A percentile compares a stretch with the other conserved stretches of the same genome.
phyloP scores from a whole-genome alignment of 2,329 filamentous ascomycete species.

The Apiospora marii region DNA sequence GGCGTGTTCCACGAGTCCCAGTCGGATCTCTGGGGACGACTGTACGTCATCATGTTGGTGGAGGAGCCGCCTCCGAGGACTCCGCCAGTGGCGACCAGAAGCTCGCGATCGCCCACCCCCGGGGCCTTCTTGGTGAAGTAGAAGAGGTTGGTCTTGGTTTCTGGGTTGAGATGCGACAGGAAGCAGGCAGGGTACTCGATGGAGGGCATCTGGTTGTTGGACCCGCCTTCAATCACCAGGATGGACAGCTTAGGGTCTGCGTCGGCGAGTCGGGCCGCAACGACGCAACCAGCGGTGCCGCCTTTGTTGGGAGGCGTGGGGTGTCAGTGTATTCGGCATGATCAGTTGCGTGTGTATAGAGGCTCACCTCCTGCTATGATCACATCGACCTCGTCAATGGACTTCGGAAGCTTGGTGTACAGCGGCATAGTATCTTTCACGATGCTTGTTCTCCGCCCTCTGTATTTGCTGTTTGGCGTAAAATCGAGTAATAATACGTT shows the following conservation, averaged over 20 bases:
- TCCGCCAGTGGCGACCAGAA: conserved; percentile 49
- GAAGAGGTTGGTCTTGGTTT: conserved; percentile 54
- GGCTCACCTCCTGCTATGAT: conserved; percentile 40
- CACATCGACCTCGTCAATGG: conserved; percentile 38
- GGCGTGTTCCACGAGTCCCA: conserved; percentile 41
- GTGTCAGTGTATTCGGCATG: background rate
- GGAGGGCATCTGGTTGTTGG: conserved; percentile 22
- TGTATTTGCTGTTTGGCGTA: background rate
- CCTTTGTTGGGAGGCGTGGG: background rate
- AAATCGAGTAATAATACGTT: background rate
- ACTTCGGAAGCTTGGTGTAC: conserved; percentile 33
- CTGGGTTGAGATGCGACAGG: conserved; percentile 53
- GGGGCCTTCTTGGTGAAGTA: conserved; percentile 48
- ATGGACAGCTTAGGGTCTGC: conserved; percentile 22
- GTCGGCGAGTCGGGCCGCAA: conserved; percentile 24
- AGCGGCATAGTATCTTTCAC: conserved; percentile 33
- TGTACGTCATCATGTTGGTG: conserved; percentile 57
- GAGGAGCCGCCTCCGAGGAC: conserved; percentile 63
- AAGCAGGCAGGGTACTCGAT: conserved; percentile 56
- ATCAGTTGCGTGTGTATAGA: too few relatives aligned
- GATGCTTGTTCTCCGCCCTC: too few relatives aligned
- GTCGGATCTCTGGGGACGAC: conserved; percentile 43
- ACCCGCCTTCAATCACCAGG: conserved; percentile 24
- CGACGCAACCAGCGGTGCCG: conserved; percentile 23
- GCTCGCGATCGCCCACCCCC: conserved; percentile 54